A percentile compares a stretch with the other conserved stretches of the same genome.
phyloP scores from a whole-genome alignment of 257 asterid genomes.

The Fraxinus americana region DNA sequence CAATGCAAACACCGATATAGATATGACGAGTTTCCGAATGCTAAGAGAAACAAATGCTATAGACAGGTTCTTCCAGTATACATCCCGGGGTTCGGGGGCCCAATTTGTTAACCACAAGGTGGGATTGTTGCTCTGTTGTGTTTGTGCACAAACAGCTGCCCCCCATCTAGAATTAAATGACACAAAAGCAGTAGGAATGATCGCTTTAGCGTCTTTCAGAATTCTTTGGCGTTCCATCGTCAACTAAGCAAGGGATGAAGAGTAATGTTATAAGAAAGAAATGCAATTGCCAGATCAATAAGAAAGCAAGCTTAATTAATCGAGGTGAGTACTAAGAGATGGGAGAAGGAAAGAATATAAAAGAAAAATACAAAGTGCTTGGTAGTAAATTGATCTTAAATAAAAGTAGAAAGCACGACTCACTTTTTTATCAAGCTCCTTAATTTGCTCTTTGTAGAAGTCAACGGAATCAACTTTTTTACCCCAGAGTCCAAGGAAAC shows the following conservation, averaged over 20 bases:
- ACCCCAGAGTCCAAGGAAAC: constrained; percentile 88
- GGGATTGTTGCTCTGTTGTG: constrained; percentile 93
- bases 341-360: not conserved
- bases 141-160: constrained; percentile 98
- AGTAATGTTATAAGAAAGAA: constrained; percentile 19
- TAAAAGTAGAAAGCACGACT: constrained; percentile 28
- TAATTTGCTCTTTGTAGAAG: constrained; percentile 62
- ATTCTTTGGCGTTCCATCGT: constrained; percentile 76
- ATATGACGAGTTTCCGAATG: constrained; percentile 68
- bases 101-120: constrained; percentile 83
- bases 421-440: constrained; percentile 67
- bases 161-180: constrained; percentile 94
- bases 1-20: constrained; percentile 70
- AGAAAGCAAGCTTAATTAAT: not conserved
- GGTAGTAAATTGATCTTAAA: constrained; percentile 12
- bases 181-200: constrained; percentile 84
- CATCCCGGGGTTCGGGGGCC: constrained; percentile 99
- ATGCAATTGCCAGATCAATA: not conserved
- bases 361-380: not conserved
- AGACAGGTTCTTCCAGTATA: constrained; percentile 85
- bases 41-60: constrained; percentile 83
- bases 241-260: constrained; percentile 48
- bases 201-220: constrained; percentile 67
- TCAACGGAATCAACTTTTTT: constrained; percentile 79
- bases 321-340: not conserved